Base-by-base conservation (phyloP, 2,329 filamentous ascomycete genomes). In the Fusarium dlaminii region DNA sequence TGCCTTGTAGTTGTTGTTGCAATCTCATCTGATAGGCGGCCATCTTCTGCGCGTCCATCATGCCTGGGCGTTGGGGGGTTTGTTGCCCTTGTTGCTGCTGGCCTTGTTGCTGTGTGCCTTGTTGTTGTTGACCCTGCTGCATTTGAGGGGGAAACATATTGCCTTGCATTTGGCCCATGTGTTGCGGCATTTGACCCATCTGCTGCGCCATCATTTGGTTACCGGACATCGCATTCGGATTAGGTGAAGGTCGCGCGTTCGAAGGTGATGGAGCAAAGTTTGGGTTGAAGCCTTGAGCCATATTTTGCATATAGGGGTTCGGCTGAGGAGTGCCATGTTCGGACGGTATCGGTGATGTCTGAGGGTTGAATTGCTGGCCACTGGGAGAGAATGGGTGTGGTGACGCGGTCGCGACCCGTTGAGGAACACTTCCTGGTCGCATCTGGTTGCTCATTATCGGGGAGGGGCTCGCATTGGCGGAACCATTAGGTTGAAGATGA, bases 351-450 rank as follows among this genome's bases (percentile, higher is more conserved):
- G 94, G 93, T 6, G 94, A 96, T 68, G 92, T 88, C 79, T 95
- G 93, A 22, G 89, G 83, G 42, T 87, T 89, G 77, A 94, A 93
- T 79, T 93, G 92, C 76, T 93, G 92, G 37, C 89, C 88, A 65
- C 91, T 91, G 22, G 93, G 93, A 4, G 93, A 95, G 81, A 97
- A 98, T 2, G 94, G 94, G 82, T 96, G 96, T 8, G 96, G 96
- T 37, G 96, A 98, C 48, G 94, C 93, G 51, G 96, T 98, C 74
- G 95, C 93, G 82, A 98, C 94, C 79, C 95, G 88, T 80, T 95
- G 93, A 43, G 92, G 91, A 20, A 93, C 91, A 77, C 89, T 89
- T 79, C 93, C 90, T 39, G 91, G 89, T 71, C 91, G 90, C 81
- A 92, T 86, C 79, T 97, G 95, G 80, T 92, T 95, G 70, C 90